These are phyloP conservation scores for Vigna nakashimae DNA, from an alignment of 306 rosid species.

Conservation along the genomic window DNA sequence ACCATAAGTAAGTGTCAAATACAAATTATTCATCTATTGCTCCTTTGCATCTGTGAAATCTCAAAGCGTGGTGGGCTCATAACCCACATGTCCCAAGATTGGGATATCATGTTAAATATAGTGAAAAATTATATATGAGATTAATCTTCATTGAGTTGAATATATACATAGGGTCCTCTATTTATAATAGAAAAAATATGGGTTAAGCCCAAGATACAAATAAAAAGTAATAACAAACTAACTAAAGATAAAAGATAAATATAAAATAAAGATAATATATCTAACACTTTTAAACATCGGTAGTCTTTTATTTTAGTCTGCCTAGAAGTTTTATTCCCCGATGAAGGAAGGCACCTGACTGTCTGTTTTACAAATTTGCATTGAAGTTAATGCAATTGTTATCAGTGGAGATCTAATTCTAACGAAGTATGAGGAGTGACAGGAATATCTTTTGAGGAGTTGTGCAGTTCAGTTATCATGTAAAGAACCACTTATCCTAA, in stretches of 20 bases:
- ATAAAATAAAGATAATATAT: too few relatives aligned
- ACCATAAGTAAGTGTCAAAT: constrained; percentile 61
- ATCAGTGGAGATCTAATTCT: constrained; percentile 15
- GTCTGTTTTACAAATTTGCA: neutral
- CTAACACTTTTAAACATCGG: constrained; percentile 7
- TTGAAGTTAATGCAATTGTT: neutral
- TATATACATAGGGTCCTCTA: too few relatives aligned
- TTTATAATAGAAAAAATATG: too few relatives aligned
- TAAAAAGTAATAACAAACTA: too few relatives aligned
- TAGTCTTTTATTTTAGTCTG: neutral
- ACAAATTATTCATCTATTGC: neutral
- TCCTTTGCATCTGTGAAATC: constrained; percentile 1
- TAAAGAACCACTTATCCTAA: constrained; percentile 11
- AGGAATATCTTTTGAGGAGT: constrained; percentile 13
- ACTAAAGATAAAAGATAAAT: too few relatives aligned
- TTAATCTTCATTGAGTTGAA: too few relatives aligned
- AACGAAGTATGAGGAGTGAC: neutral
- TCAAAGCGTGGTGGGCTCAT: neutral
- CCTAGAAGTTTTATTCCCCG: constrained; percentile 3
- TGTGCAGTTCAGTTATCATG: constrained; percentile 15
- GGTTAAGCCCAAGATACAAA: too few relatives aligned
- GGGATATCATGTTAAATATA: too few relatives aligned
- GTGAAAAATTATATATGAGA: too few relatives aligned
- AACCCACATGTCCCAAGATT: too few relatives aligned
- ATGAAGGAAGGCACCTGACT: too few relatives aligned